A percentile compares a stretch with the other conserved stretches of the same genome.
These are phyloP conservation scores for Solanum rostratum DNA, from an alignment of 257 asterid species.

Conservation along the genomic window DNA sequence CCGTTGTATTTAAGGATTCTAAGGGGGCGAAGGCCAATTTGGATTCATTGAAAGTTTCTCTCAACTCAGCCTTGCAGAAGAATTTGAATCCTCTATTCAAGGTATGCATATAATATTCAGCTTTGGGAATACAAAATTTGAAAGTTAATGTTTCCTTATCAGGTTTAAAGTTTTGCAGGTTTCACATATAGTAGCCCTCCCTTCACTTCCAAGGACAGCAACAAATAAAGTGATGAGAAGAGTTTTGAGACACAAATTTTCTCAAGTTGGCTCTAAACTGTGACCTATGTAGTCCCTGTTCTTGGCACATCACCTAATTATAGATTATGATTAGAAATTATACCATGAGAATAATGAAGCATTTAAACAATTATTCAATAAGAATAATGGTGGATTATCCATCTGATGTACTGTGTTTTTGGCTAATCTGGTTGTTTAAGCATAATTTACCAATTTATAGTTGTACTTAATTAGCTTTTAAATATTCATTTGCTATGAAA, in stretches of 20 bases:
- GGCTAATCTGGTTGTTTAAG: neutral
- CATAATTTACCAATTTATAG: neutral
- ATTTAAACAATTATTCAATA: neutral
- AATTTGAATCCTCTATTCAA: constrained; percentile 79
- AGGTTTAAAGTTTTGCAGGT: constrained; percentile 43
- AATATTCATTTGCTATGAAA: too few species aligned
- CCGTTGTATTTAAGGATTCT: constrained; percentile 61
- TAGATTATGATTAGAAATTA: neutral
- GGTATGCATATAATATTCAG: constrained; percentile 23
- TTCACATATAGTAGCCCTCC: constrained; percentile 35
- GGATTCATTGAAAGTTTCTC: constrained; percentile 30
- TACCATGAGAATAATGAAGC: neutral
- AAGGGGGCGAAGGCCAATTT: constrained; percentile 15
- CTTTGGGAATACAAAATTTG: neutral
- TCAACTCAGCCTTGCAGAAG: constrained; percentile 78
- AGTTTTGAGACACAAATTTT: constrained; percentile 53
- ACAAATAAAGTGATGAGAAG: constrained; percentile 94
- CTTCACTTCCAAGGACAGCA: constrained; percentile 92
- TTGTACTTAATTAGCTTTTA: neutral
- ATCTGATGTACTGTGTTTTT: too few species aligned
- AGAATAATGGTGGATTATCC: neutral
- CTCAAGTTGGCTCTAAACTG: constrained; percentile 35
- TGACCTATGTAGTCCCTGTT: constrained; percentile 7
- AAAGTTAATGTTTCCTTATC: neutral
- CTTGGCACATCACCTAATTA: neutral